Base-by-base conservation (phyloP, 306 rosid genomes). In the Hippophae gyantsensis region DNA sequence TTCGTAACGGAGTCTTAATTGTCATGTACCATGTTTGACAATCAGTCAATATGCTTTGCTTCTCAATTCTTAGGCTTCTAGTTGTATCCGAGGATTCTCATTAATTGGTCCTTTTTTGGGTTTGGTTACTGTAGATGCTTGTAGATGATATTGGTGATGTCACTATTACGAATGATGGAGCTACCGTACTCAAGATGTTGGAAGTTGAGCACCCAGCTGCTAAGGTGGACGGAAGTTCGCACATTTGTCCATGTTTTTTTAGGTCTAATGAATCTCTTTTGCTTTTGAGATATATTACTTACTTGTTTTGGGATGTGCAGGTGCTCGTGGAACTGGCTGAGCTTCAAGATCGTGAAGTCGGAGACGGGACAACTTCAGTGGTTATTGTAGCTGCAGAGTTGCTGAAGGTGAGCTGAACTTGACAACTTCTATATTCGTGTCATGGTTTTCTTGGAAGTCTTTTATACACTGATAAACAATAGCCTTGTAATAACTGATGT, bases 131-230 rank as follows among this genome's bases (percentile, higher is more conserved):
- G 68, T 72, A 93, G 97, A 93, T 93, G 99, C 93, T 93, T 40
- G 97, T 93, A 3, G 99, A 93, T 62, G 99, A 93, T 60, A 78
- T 84, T 60, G 99, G 97, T 60, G 97, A 88, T 26, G 97, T 88
- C 62, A 93, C 99, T 1, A 88, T 93, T 51, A 88, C 99, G 10
- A 93, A 93, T 54, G 99, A 93, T 56, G 97, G 97, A 46, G 97
- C 99, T 25, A 93, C 99, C 13, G 88, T 93, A 52, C 97, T 93
- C 63, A 93, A 78, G 79, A 88, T 93, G 96, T 71, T 93, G 69
- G 97, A 93, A 78, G 97, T 93, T 3, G 99, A 93, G 78, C 99
- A 93, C 58, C 97, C 99, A 40, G 97, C 99, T 56, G 99, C 99
- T 6, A 93, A 93, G 95, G 99, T 81, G 71, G 46, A 63, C 9